phyloP scores from a whole-genome alignment of 106 monocot species.

The Apostasia ramifera region DNA sequence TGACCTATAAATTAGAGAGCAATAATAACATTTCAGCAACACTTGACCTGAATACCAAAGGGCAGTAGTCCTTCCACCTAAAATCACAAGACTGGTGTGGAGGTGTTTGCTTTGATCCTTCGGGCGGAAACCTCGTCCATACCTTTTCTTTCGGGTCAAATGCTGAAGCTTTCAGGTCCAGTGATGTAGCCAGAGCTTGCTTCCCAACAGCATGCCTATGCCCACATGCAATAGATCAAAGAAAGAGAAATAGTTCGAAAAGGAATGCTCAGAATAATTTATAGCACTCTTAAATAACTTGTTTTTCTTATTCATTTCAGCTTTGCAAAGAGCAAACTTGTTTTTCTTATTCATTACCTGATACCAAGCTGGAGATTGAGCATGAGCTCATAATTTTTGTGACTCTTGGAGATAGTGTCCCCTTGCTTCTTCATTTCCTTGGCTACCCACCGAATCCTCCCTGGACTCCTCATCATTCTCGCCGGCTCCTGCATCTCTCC shows the following conservation, averaged over 20 bases:
- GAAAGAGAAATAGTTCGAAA: neutral
- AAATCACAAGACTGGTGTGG: conserved; percentile 84
- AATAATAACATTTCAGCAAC: neutral
- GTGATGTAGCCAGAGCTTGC: conserved; percentile 23
- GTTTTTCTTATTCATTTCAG: neutral
- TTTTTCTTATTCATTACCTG: conserved; percentile 28
- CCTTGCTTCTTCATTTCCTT: conserved; percentile 68
- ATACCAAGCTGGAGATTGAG: conserved; percentile 96
- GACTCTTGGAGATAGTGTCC: conserved; percentile 69
- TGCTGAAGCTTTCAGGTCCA: conserved; percentile 72
- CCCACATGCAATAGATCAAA: neutral
- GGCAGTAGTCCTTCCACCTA: conserved; percentile 96
- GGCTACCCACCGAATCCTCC: conserved; percentile 21
- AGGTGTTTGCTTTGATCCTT: conserved; percentile 78
- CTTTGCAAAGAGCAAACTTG: too few species aligned
- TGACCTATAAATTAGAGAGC: neutral
- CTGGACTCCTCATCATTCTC: conserved; percentile 5
- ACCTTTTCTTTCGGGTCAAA: conserved; percentile 87
- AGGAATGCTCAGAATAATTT: neutral
- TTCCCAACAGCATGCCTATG: conserved; percentile 76
- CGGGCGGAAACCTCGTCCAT: conserved; percentile 86
- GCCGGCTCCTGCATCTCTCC: neutral
- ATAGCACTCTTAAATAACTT: too few species aligned
- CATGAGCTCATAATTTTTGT: conserved; percentile 97
- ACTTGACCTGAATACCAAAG: conserved; percentile 71